Percentiles rank a stretch among this genome's conserved stretches.
phyloP scores from a whole-genome alignment of 805 yeast genomes.

The Candida incommunis region DNA sequence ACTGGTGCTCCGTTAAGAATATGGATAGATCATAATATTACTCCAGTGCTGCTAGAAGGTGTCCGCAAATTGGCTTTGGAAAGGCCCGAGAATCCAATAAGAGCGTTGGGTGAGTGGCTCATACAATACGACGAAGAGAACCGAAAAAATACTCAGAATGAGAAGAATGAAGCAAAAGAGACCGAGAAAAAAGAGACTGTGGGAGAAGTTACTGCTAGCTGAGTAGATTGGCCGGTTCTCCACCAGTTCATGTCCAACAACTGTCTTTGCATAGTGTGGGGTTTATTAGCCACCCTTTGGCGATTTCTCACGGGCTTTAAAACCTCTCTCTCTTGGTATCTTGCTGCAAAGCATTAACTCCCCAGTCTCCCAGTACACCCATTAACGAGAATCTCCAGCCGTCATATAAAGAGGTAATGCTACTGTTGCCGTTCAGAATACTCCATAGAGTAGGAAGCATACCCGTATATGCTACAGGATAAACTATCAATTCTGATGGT shows the following conservation, averaged over 20 bases:
- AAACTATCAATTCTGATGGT: constrained; percentile 34
- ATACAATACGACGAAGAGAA: constrained; percentile 2
- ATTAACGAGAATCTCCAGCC: constrained; percentile 87
- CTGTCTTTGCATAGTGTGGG: no score
- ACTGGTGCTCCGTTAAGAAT: constrained; percentile 63
- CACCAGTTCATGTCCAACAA: no score
- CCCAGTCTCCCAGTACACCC: constrained; percentile 74
- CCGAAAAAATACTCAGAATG: neutral
- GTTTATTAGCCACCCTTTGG: no score
- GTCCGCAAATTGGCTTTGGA: constrained; percentile 37
- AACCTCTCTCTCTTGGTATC: neutral
- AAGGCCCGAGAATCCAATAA: constrained; percentile 13
- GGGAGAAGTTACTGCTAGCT: no score
- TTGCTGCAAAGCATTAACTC: constrained; percentile 19
- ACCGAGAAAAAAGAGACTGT: neutral
- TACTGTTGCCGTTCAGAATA: constrained; percentile 28
- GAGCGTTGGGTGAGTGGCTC: constrained; percentile 13
- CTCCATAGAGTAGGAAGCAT: constrained; percentile 39
- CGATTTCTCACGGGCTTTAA: no score
- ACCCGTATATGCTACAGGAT: constrained; percentile 42
- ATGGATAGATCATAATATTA: constrained; percentile 51
- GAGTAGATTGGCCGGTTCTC: no score
- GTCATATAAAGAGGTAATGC: constrained; percentile 43
- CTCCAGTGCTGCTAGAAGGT: constrained; percentile 52
- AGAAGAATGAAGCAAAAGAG: neutral